Conservation (phyloP, 306 rosid genomes). For the Inga leiocalycina region DNA sequence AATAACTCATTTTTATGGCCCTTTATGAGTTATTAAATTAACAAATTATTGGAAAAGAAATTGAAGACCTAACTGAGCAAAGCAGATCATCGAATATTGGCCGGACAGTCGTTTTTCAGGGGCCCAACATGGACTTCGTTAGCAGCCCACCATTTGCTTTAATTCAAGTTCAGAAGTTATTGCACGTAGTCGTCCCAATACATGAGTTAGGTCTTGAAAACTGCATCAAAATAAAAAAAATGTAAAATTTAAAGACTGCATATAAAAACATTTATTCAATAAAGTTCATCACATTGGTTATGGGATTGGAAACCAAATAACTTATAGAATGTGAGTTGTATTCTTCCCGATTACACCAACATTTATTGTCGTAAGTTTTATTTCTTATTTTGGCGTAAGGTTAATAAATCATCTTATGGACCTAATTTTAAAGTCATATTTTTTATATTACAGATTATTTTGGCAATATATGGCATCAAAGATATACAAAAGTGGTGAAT, state of each 20-base stretch:
- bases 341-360: no score
- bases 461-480: background rate
- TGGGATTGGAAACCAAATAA: background rate
- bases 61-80: background rate
- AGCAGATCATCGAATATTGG: background rate
- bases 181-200: no score
- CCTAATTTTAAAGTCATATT: no score
- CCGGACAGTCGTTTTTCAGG: background rate
- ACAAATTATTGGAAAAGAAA: background rate
- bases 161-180: background rate
- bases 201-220: no score
- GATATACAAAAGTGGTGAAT: background rate
- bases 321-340: background rate
- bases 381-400: background rate
- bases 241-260: no score
- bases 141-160: background rate
- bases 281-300: background rate
- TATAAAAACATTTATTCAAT: background rate
- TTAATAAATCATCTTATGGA: no score
- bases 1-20: background rate
- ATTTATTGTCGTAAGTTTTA: background rate
- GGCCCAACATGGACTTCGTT: background rate
- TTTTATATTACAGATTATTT: no score
- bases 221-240: no score
- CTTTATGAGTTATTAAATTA: background rate